These are phyloP conservation scores for Colletotrichum sp. DNA, from an alignment of 2,329 filamentous ascomycete species.

Conservation along the genomic window DNA sequence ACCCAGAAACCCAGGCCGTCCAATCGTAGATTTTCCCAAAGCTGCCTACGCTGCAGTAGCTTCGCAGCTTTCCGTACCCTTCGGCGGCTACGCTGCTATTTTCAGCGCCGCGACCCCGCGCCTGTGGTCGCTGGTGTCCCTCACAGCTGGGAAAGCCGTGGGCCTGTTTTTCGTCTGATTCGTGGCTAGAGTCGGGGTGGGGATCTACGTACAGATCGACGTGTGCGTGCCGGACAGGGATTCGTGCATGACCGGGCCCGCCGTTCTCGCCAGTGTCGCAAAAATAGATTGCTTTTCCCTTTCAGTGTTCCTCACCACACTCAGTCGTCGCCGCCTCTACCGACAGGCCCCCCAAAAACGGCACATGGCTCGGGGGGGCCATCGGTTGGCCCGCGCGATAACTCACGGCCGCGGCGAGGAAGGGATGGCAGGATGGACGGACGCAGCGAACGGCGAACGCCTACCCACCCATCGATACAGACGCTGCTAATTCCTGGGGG, in stretches of 20 bases:
- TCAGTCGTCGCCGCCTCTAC: not conserved
- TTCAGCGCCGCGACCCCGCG: not conserved
- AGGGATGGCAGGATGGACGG: not conserved
- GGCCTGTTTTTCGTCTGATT: not conserved
- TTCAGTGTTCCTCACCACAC: not conserved
- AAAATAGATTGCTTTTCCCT: conserved; percentile 15
- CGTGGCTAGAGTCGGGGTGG: not conserved
- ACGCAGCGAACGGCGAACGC: not conserved
- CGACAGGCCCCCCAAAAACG: not conserved
- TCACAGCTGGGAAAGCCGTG: not conserved
- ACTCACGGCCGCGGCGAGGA: not conserved
- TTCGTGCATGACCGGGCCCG: conserved; percentile 1
- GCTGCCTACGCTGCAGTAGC: conserved; percentile 1
- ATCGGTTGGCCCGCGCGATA: not conserved
- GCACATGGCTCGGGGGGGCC: not conserved
- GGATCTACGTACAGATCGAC: conserved; percentile 9
- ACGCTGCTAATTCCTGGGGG: not conserved
- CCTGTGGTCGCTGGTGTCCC: not conserved
- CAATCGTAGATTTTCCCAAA: conserved; percentile 16
- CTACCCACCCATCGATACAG: not conserved
- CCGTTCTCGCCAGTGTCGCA: conserved; percentile 12
- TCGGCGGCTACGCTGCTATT: conserved; percentile 21
- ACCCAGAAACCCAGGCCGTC: not conserved
- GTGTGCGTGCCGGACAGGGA: conserved; percentile 6
- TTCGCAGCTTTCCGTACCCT: not conserved